Percentiles rank a stretch among this genome's conserved stretches.
Conservation (phyloP, 2,329 filamentous ascomycete genomes). For the Trichoderma gracile region DNA sequence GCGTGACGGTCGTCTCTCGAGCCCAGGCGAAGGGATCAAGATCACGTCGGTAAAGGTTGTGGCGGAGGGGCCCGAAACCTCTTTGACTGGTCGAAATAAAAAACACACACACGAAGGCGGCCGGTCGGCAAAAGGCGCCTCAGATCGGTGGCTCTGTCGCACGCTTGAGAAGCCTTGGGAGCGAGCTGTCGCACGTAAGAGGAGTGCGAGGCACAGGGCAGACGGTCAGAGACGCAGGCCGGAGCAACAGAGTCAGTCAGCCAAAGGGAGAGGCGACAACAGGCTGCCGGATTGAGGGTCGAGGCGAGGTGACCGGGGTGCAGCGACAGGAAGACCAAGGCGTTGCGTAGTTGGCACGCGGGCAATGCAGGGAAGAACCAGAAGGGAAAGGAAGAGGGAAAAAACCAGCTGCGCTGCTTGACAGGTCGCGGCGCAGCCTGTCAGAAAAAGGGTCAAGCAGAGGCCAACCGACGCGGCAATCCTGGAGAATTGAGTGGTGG, state of each 20-base stretch:
- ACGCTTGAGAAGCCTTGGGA: conserved; percentile 9
- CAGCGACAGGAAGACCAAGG: conserved; percentile 7
- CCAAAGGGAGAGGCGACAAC: conserved; percentile 20
- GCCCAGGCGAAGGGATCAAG: conserved; percentile 24
- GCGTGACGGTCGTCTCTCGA: conserved; percentile 27
- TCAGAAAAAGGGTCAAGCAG: conserved; percentile 27
- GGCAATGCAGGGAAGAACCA: conserved; percentile 23
- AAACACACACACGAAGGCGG: conserved; percentile 6
- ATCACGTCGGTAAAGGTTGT: conserved; percentile 25
- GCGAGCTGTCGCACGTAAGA: conserved; percentile 15
- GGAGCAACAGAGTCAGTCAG: conserved; percentile 13
- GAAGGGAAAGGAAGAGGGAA: background rate
- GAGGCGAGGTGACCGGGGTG: conserved; percentile 18
- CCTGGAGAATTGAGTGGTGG: conserved; percentile 37
- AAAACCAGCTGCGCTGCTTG: conserved; percentile 28
- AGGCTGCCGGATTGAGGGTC: conserved; percentile 18
- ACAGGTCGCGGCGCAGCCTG: conserved; percentile 30
- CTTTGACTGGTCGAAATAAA: conserved; percentile 5
- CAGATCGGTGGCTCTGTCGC: conserved; percentile 18
- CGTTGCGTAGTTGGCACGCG: conserved; percentile 22
- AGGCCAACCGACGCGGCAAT: conserved; percentile 31
- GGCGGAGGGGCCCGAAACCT: conserved; percentile 22
- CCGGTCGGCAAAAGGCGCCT: conserved; percentile 23
- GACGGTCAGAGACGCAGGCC: conserved; percentile 19
- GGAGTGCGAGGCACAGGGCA: background rate